A percentile compares a stretch with the other conserved stretches of the same genome.
These are phyloP conservation scores for Pestalotiopsis sp. DNA, from an alignment of 2,329 filamentous ascomycete species.

Conservation along the genomic window DNA sequence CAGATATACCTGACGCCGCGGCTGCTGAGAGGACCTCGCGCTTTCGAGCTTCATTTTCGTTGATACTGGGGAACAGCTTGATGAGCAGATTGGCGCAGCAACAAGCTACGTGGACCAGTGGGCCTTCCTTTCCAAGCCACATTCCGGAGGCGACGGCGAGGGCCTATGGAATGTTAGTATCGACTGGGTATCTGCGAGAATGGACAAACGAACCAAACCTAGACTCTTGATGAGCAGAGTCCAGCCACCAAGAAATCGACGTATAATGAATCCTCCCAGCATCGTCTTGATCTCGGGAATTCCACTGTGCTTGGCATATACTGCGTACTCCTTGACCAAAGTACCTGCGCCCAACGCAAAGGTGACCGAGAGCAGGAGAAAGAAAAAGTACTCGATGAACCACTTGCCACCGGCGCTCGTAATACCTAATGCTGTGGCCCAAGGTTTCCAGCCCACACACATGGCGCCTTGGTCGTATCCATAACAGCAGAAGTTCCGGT, in stretches of 20 bases:
- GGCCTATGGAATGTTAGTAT: constrained; percentile 54
- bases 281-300: constrained; percentile 98
- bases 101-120: constrained; percentile 92
- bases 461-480: constrained; percentile 82
- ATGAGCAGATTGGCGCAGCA: constrained; percentile 94
- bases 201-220: constrained; percentile 63
- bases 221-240: constrained; percentile 87
- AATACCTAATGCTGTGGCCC: constrained; percentile 74
- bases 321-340: constrained; percentile 79
- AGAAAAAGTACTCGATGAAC: constrained; percentile 85
- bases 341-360: constrained; percentile 78
- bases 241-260: constrained; percentile 82
- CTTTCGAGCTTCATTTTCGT: constrained; percentile 90
- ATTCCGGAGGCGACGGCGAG: constrained; percentile 90
- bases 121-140: constrained; percentile 96
- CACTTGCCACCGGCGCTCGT: constrained; percentile 69
- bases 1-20: constrained; percentile 87
- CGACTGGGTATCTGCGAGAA: background rate
- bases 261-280: constrained; percentile 89
- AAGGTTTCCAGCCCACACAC: constrained; percentile 84
- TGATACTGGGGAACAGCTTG: constrained; percentile 80
- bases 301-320: constrained; percentile 90
- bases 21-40: constrained; percentile 91
- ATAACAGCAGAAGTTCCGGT: constrained; percentile 89
- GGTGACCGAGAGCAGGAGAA: constrained; percentile 77